A percentile compares a stretch with the other conserved stretches of the same genome.
These are phyloP conservation scores for Leersia perrieri DNA, from an alignment of 176 grass and related monocot genomes.

Conservation along the genomic window DNA sequence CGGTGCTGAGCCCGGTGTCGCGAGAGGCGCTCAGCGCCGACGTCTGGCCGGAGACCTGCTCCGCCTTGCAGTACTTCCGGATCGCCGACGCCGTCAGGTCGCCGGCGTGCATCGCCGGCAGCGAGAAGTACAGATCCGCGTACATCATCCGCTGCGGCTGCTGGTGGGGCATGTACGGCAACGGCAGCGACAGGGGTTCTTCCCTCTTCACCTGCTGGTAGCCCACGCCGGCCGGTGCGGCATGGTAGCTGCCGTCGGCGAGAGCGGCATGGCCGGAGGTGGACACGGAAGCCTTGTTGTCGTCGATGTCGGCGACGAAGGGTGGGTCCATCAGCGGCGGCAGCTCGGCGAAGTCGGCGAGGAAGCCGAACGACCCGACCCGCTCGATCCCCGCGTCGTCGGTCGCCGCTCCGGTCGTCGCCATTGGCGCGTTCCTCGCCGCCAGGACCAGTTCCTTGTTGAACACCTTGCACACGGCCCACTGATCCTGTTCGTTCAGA, in stretches of 20 bases:
- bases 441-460: conserved; percentile 58
- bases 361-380: conserved; percentile 32
- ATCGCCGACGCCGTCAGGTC: conserved; percentile 47
- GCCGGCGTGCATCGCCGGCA: conserved; percentile 26
- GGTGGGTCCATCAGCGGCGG: conserved; percentile 57
- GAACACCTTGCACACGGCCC: conserved; percentile 86
- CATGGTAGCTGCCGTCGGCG: background rate
- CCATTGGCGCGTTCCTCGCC: conserved; percentile 34
- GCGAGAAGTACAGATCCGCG: conserved; percentile 38
- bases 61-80: conserved; percentile 71
- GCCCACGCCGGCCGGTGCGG: background rate
- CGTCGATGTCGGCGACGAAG: conserved; percentile 27
- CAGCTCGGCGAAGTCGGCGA: conserved; percentile 52
- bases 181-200: conserved; percentile 24
- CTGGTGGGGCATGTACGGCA: conserved; percentile 24
- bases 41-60: conserved; percentile 56
- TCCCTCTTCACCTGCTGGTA: conserved; percentile 46
- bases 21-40: conserved; percentile 58
- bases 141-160: conserved; percentile 28
- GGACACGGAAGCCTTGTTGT: conserved; percentile 39
- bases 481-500: conserved; percentile 74
- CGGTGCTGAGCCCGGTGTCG: conserved; percentile 65
- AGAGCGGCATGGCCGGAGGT: conserved; percentile 7
- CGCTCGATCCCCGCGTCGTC: conserved; percentile 38
- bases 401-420: background rate